Evolutionary conservation across 2,329 filamentous ascomycete genomes (phyloP), one percentile per base, ranked within the genome.

Genomic region (Penicillium griseofulvum): DNA sequence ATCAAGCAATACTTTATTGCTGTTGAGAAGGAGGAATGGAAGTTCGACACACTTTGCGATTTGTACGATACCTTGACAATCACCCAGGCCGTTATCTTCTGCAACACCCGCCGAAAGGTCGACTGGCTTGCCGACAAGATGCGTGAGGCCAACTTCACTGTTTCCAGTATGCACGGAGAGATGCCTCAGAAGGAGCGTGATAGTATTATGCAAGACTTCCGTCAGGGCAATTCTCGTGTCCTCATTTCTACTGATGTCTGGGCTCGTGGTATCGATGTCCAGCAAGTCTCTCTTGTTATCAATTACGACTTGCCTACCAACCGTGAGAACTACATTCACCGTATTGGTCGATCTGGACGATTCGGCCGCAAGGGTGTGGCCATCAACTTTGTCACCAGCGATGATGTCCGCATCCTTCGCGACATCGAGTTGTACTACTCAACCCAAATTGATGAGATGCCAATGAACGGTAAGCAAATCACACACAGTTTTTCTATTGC

Each of bases 1-100:
- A 96, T 99, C 76, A 99, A 99, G 86, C 94, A 99, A 79, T 99
- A 97, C 83, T 99, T 97, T 83, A 97, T 99, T 80, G 94, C 94
- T 58, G 94, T 99, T 58, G 94, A 99, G 85, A 97, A 99, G 86
- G 94, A 99, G 79, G 94, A 99, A 75, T 99, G 94, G 94, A 99
- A 99, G 83, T 88, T 99, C 65, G 94, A 99, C 79, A 99, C 94
- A 59, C 90, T 99, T 61, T 97, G 90, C 71, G 94, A 99, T 80
- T 81, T 99, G 68, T 99, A 99, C 84, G 94, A 99, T 83, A 99
- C 94, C 54, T 89, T 99, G 75, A 99, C 94, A 76, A 99, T 97
- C 74, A 99, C 94, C 69, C 94, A 99, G 80, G 94, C 94, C 57
- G 94, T 99, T 80, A 99, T 99, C 81, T 99, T 99, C 90, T 99